Conservation (phyloP, 2,329 filamentous ascomycete species). For the Pleurostoma richardsiae region DNA sequence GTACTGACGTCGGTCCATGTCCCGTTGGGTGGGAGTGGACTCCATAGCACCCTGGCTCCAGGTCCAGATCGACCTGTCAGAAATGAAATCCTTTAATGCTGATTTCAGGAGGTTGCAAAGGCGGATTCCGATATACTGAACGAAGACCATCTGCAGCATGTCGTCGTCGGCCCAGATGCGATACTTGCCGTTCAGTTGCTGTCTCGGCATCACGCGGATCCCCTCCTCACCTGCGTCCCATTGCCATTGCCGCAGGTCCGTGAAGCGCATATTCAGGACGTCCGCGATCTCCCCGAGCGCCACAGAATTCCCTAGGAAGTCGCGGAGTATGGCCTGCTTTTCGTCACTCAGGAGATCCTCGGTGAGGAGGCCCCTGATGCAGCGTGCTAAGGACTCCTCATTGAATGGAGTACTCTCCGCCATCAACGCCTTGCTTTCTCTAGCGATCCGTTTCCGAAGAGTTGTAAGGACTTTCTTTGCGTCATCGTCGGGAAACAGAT, state of each 20-base stretch:
- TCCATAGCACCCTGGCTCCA: constrained; percentile 1
- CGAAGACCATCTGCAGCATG: constrained; percentile 36
- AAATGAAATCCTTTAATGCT: constrained; percentile 15
- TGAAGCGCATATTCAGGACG: constrained; percentile 35
- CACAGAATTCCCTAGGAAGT: constrained; percentile 29
- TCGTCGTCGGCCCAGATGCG: constrained; percentile 41
- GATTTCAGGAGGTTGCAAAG: constrained; percentile 24
- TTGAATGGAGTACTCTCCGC: constrained; percentile 22
- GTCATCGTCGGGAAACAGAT: constrained; percentile 22
- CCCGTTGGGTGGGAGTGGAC: constrained; percentile 11
- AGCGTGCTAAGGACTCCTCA: constrained; percentile 19
- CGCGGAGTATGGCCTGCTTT: constrained; percentile 30
- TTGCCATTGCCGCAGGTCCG: constrained; percentile 32
- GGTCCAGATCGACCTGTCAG: constrained; percentile 1
- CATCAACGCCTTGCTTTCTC: constrained; percentile 12
- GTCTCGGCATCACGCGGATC: constrained; percentile 34
- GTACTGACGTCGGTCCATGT: constrained; percentile 18
- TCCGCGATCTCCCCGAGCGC: constrained; percentile 35
- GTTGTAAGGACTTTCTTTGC: constrained; percentile 12
- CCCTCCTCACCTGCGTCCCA: constrained; percentile 33
- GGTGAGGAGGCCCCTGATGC: constrained; percentile 30
- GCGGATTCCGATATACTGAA: constrained; percentile 32
- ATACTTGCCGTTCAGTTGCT: constrained; percentile 36
- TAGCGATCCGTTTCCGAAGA: constrained; percentile 11
- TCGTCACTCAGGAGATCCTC: constrained; percentile 35